These are phyloP conservation scores for Arachnopeziza araneosa DNA, from an alignment of 2,329 filamentous ascomycete genomes.

Conservation along the genomic window DNA sequence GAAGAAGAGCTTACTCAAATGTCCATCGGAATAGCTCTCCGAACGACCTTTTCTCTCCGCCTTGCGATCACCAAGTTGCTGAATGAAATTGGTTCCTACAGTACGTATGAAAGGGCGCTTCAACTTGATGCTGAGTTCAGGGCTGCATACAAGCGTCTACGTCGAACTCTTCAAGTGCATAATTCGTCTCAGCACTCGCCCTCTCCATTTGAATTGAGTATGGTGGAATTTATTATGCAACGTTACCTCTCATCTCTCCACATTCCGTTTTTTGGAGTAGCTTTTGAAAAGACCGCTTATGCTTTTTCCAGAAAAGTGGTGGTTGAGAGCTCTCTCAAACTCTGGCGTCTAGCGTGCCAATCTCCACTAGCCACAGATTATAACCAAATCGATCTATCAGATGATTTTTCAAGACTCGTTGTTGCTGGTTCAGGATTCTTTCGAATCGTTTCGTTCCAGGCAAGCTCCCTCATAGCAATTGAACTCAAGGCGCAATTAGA, in stretches of 20 bases:
- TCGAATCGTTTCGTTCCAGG: conserved; percentile 31
- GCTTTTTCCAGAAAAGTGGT: conserved; percentile 46
- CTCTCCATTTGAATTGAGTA: conserved; percentile 37
- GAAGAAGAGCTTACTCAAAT: conserved; percentile 35
- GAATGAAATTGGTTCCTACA: conserved; percentile 35
- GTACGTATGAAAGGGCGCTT: conserved; percentile 41
- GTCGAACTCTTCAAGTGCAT: conserved; percentile 29
- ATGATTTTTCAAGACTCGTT: conserved; percentile 35
- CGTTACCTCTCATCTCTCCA: conserved; percentile 53
- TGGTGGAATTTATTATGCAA: conserved; percentile 46
- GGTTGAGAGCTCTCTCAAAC: conserved; percentile 42
- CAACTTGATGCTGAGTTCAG: conserved; percentile 39
- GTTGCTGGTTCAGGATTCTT: conserved; percentile 39
- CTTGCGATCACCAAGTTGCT: conserved; percentile 39
- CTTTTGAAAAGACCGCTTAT: conserved; percentile 39
- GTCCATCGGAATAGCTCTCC: conserved; percentile 38
- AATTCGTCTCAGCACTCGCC: conserved; percentile 16
- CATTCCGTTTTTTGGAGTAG: conserved; percentile 41
- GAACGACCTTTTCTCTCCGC: conserved; percentile 38
- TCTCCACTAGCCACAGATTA: conserved; percentile 14
- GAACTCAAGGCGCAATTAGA: conserved; percentile 38
- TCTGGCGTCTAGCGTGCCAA: conserved; percentile 39
- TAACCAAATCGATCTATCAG: not conserved
- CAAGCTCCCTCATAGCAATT: conserved; percentile 33
- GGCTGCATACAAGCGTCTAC: conserved; percentile 37